phyloP scores from a whole-genome alignment of 495 filamentous ascomycete genomes.

The Lindgomyces ingoldianus region DNA sequence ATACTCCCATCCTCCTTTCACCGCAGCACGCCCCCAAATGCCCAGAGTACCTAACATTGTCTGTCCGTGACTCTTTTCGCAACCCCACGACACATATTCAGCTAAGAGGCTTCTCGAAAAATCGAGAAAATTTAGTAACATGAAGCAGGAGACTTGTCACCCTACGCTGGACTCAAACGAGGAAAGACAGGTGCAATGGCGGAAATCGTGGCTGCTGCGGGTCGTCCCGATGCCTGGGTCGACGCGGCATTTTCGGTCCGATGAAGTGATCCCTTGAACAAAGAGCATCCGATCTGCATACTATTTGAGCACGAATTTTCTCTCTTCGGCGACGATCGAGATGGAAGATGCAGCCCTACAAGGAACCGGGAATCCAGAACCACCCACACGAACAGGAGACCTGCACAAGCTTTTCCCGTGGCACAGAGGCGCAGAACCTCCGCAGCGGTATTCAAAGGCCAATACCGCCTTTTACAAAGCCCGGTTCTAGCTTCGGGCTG shows the following conservation, averaged over 20 bases:
- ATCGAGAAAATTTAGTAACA: neutral
- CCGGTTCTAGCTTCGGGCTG: neutral
- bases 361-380: neutral
- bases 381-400: neutral
- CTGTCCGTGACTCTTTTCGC: neutral
- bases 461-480: neutral
- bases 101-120: neutral
- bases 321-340: too few relatives aligned
- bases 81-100: neutral
- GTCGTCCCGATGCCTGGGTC: neutral
- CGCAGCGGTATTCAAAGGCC: neutral
- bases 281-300: neutral
- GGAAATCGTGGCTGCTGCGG: neutral
- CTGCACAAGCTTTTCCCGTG: neutral
- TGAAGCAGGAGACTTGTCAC: neutral
- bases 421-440: neutral
- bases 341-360: neutral
- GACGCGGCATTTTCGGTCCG: neutral
- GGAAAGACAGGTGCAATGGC: neutral
- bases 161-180: neutral
- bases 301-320: too few relatives aligned
- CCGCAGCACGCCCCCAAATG: neutral
- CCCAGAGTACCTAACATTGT: neutral
- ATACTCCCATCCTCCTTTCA: neutral
- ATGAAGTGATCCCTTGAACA: neutral